phyloP scores from a whole-genome alignment of 352 stramenopile genomes.

The Pythium apleroticum region DNA sequence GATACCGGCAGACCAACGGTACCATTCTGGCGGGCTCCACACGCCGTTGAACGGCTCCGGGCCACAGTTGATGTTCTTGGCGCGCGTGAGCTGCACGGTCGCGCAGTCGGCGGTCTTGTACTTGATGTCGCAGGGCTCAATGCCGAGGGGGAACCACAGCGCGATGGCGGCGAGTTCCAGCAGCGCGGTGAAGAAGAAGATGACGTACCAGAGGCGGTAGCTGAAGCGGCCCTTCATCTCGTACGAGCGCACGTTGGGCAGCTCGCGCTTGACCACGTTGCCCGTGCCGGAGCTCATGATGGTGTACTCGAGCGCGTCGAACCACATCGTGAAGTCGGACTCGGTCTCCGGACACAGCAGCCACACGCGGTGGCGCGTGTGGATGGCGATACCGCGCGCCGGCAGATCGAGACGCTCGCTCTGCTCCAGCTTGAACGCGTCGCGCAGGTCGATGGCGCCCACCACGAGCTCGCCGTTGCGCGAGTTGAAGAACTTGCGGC shows the following conservation, averaged over 20 bases:
- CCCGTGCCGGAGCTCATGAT: slow-evolving; percentile 73
- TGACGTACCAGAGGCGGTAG: slow-evolving; percentile 78
- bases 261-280: slow-evolving; percentile 86
- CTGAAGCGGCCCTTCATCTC: slow-evolving; percentile 84
- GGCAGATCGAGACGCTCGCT: slow-evolving; percentile 80
- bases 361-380: slow-evolving; percentile 83
- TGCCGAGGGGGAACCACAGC: slow-evolving; percentile 80
- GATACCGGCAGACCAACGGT: slow-evolving; percentile 66
- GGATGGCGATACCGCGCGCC: slow-evolving; percentile 76
- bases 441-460: slow-evolving; percentile 69
- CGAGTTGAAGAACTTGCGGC: slow-evolving; percentile 85
- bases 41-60: slow-evolving; percentile 49
- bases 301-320: slow-evolving; percentile 70
- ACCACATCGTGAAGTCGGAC: slow-evolving; percentile 86
- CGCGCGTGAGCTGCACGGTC: slow-evolving; percentile 9
- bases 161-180: slow-evolving; percentile 71
- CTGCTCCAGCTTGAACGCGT: slow-evolving; percentile 77
- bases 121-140: slow-evolving; percentile 71
- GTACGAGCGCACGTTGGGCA: slow-evolving; percentile 89
- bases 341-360: slow-evolving; percentile 84
- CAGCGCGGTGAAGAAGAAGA: slow-evolving; percentile 70
- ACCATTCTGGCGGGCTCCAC: slow-evolving; percentile 74
- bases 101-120: slow-evolving; percentile 9
- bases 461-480: slow-evolving; percentile 75
- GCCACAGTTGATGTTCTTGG: slow-evolving; percentile 19